Conservation (phyloP, 2,329 filamentous ascomycete genomes). For the Aspergillus brunneoviolaceus region DNA sequence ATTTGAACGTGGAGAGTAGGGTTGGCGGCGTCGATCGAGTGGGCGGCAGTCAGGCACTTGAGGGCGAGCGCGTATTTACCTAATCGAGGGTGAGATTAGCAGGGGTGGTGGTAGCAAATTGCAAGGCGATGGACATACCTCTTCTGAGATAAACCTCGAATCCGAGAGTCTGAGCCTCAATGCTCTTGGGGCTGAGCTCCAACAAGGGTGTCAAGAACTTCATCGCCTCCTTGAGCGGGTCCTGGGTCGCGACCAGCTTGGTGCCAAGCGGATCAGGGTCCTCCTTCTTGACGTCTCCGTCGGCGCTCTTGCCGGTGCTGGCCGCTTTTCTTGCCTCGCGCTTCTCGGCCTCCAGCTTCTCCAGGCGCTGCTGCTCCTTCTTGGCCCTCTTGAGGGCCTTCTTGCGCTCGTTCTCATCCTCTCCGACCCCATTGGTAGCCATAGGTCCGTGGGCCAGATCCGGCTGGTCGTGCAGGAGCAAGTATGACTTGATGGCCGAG, state of each 20-base stretch:
- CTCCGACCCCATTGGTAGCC: slow-evolving; percentile 52
- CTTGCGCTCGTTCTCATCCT: slow-evolving; percentile 66
- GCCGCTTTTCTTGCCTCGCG: slow-evolving; percentile 78
- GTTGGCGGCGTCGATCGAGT: slow-evolving; percentile 66
- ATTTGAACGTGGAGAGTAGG: slow-evolving; percentile 74
- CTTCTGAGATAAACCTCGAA: slow-evolving; percentile 87
- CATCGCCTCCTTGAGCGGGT: slow-evolving; percentile 81
- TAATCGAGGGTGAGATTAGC: slow-evolving; percentile 40
- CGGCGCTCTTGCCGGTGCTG: slow-evolving; percentile 54
- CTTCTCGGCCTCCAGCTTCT: slow-evolving; percentile 78
- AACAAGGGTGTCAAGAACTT: slow-evolving; percentile 82
- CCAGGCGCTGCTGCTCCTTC: slow-evolving; percentile 71
- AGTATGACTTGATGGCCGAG: slow-evolving; percentile 75
- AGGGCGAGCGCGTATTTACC: slow-evolving; percentile 86
- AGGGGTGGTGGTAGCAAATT: slow-evolving; percentile 5
- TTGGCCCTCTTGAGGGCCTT: slow-evolving; percentile 88
- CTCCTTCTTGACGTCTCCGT: slow-evolving; percentile 72
- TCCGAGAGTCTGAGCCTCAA: slow-evolving; percentile 78
- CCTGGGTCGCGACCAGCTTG: slow-evolving; percentile 75
- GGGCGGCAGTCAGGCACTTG: slow-evolving; percentile 75
- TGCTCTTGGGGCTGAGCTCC: slow-evolving; percentile 75
- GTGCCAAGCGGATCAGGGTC: slow-evolving; percentile 84
- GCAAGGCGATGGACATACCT: slow-evolving; percentile 57
- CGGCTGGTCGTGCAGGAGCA: slow-evolving; percentile 74
- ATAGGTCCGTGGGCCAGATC: slow-evolving; percentile 60